Evolutionary conservation across 495 filamentous ascomycete genomes (phyloP), one percentile per base, ranked within the genome.

Genomic region (Aspergillus bertholletiae): DNA sequence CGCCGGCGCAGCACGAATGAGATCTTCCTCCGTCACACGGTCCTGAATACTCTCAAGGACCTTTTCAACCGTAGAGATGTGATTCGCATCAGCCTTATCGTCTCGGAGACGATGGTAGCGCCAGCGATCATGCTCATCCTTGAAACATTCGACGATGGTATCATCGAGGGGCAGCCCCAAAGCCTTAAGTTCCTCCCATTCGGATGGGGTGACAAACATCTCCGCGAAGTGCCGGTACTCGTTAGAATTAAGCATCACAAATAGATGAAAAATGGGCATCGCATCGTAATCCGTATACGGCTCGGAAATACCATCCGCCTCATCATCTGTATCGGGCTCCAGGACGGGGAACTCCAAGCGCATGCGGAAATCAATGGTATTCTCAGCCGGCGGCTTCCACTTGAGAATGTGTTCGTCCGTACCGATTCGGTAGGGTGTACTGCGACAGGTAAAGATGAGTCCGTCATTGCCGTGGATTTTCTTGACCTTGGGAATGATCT

Each of bases 331-430:
- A 67, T 87, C 85, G 21, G 89, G 88, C 49, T 90, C 81, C 32
- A 88, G 73, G 0, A 77, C 50, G 0, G 89, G 90, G 63, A 96
- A 97, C 35, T 83, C 77, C 22, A 98, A 79, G 30, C 77, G 75
- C 62, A 96, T 79, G 41, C 86, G 80, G 67, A 97, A 97, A 66
- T 98, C 94, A 55, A 98, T 80, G 1, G 90, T 92, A 70, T 98
- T 98, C 62, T 98, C 94, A 23, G 86, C 72, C 5, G 87, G 87
- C 1, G 92, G 89, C 66, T 98, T 98, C 94, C 94, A 98, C 71
- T 98, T 98, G 21, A 98, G 77, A 57, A 96, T 97, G 62, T 93
- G 86, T 37, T 82, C 81, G 68, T 98, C 94, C 7, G 94, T 97
- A 58, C 94, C 94, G 51, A 86, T 87, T 58, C 84, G 83, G 75